A percentile compares a stretch with the other conserved stretches of the same genome.
These are phyloP conservation scores for Alternaria triticina DNA, from an alignment of 2,329 filamentous ascomycete genomes.

Conservation along the genomic window DNA sequence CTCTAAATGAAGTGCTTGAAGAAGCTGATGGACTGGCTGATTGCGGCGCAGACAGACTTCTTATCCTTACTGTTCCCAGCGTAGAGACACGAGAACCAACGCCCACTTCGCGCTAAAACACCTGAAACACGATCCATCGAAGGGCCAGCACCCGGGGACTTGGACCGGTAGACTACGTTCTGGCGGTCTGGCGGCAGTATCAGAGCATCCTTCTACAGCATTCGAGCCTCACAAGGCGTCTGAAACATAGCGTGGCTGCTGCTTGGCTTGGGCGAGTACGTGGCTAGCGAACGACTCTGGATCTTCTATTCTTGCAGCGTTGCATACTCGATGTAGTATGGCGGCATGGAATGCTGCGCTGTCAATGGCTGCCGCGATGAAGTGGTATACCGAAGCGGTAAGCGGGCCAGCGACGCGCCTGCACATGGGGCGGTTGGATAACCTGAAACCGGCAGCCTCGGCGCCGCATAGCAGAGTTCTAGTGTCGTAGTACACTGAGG, in stretches of 20 bases:
- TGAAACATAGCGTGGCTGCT: constrained; percentile 44
- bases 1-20: constrained; percentile 34
- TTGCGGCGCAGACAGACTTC: constrained; percentile 48
- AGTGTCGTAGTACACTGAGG: constrained; percentile 13
- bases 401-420: constrained; percentile 41
- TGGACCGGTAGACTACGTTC: constrained; percentile 24
- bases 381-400: constrained; percentile 32
- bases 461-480: constrained; percentile 19
- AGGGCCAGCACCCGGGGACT: constrained; percentile 26
- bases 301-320: constrained; percentile 32
- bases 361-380: constrained; percentile 37
- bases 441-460: constrained; percentile 43
- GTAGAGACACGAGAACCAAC: constrained; percentile 44
- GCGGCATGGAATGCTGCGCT: constrained; percentile 16
- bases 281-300: constrained; percentile 32
- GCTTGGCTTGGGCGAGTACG: constrained; percentile 41
- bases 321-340: constrained; percentile 24
- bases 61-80: constrained; percentile 39
- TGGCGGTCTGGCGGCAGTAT: constrained; percentile 38
- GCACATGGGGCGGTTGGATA: constrained; percentile 44
- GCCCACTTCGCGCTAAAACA: constrained; percentile 45
- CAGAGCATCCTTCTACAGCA: constrained; percentile 32
- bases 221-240: constrained; percentile 37
- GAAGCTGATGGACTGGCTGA: constrained; percentile 29
- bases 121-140: constrained; percentile 50